These are phyloP conservation scores for Tylopilus subfusipes DNA, from an alignment of 768 basidiomycete genomes.

Conservation along the genomic window DNA sequence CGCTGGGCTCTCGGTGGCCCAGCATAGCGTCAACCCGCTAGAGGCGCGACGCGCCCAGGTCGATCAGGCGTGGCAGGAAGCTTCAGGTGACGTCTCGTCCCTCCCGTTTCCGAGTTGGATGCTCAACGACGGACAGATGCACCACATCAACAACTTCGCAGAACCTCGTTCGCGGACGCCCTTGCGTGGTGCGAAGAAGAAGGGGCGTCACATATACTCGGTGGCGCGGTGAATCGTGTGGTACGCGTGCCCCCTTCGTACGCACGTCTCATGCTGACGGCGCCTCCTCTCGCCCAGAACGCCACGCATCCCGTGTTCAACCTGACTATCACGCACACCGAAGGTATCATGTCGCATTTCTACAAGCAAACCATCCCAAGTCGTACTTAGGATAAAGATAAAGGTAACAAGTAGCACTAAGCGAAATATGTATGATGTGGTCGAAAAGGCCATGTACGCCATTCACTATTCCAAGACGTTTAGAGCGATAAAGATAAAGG, in stretches of 20 bases:
- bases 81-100: slow-evolving; percentile 12
- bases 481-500: too few species aligned
- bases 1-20: slow-evolving; percentile 83
- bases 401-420: too few species aligned
- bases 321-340: slow-evolving; percentile 62
- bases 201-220: slow-evolving; percentile 51
- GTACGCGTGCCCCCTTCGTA: slow-evolving; percentile 35
- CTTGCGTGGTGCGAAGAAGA: slow-evolving; percentile 70
- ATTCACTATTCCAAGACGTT: slow-evolving; percentile 35
- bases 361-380: slow-evolving; percentile 56
- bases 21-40: slow-evolving; percentile 67
- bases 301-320: slow-evolving; percentile 81
- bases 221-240: slow-evolving; percentile 59
- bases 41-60: slow-evolving; percentile 34
- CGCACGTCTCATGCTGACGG: background rate
- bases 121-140: slow-evolving; percentile 24
- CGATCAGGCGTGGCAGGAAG: slow-evolving; percentile 36
- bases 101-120: background rate
- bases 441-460: too few species aligned
- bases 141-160: slow-evolving; percentile 30
- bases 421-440: too few species aligned
- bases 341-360: slow-evolving; percentile 68
- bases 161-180: slow-evolving; percentile 49
- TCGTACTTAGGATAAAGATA: slow-evolving; percentile 8
- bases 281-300: slow-evolving; percentile 46